Base-by-base conservation (phyloP, 1,284 basidiomycete species). In the Golubevia pallescens region DNA sequence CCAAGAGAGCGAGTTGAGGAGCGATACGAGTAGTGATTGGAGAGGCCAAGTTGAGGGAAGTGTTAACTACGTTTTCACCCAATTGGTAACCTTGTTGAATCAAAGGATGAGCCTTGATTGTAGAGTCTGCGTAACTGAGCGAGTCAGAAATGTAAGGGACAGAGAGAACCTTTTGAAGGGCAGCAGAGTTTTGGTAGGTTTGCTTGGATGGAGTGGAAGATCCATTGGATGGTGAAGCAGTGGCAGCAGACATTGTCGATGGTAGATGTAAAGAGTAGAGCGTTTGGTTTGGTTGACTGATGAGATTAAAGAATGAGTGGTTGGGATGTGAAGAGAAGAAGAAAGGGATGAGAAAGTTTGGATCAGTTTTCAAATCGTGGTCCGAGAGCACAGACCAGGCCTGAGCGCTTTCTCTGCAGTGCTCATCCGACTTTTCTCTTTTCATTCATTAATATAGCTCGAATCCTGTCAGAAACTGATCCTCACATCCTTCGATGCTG, bases 101-200 rank as follows among this genome's bases (percentile, higher is more conserved):
- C 20, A 83, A 51, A 3, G 73, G 66, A 69, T 81, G 68, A 14
- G 71, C 63, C 58, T 77, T 67, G 67, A 84, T 73, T n/a, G 80
- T 73, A 7, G 70, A 75, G 66, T 77, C 70, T 5, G 75, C 75
- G 65, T 70, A 78, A 42, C 55, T 66, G 61, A 83, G 68, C 53
- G 76, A 76, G 54, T 74, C 74, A n/a, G 72, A 66, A 24, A 84
- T 74, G 8, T 83, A 67, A 3, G 82, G 82, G 3, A 84, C 74
- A 1, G 66, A 34, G 8, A 61, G 67, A 38, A 83, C 75, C 62
- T 74, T 73, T 57, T 76, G 63, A 57, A 83, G 60, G 0, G 78
- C 73, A 42, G 74, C 62, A 61, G 77, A 76, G 58, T 79, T 61
- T 61, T 70, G 69, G 57, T 70, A 66, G 42, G 74, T 66, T 32